Percentiles rank a stretch among this genome's conserved stretches.
Conservation (phyloP, 352 stramenopile species). For the Phytophthora sp. region DNA sequence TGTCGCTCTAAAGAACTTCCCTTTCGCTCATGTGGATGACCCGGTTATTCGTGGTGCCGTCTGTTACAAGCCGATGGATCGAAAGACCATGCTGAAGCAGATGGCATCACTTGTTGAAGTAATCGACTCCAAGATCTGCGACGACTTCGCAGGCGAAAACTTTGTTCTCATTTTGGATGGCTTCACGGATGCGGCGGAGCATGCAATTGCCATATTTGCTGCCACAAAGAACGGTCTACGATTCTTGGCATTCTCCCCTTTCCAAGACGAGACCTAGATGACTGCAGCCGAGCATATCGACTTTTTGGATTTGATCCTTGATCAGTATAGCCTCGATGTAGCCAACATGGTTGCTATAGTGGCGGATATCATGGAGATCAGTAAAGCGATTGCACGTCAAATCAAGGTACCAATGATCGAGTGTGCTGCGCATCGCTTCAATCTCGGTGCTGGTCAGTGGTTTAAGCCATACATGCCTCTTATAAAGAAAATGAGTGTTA, state of each 20-base stretch:
- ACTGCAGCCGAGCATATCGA: neutral
- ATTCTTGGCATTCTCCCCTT: too few species aligned
- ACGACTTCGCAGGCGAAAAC: neutral
- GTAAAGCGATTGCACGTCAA: neutral
- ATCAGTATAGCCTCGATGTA: neutral
- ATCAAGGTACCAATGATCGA: neutral
- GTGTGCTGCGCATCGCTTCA: too few species aligned
- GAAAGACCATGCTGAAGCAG: constrained; percentile 1
- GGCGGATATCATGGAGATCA: neutral
- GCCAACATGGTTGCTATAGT: neutral
- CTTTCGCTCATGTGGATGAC: constrained; percentile 5
- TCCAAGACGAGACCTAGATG: too few species aligned
- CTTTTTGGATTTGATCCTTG: neutral
- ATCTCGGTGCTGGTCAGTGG: neutral
- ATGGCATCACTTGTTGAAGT: neutral
- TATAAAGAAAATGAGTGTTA: neutral
- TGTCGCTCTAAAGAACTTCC: constrained; percentile 8
- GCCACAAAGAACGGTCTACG: too few species aligned
- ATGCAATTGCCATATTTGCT: neutral
- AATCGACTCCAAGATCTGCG: neutral
- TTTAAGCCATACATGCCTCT: neutral
- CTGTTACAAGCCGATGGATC: constrained; percentile 12
- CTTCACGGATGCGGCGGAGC: neutral
- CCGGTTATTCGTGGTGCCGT: neutral
- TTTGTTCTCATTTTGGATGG: neutral